A percentile compares a stretch with the other conserved stretches of the same genome.
phyloP scores from a whole-genome alignment of 345 rosid species.

The Firmiana major region DNA sequence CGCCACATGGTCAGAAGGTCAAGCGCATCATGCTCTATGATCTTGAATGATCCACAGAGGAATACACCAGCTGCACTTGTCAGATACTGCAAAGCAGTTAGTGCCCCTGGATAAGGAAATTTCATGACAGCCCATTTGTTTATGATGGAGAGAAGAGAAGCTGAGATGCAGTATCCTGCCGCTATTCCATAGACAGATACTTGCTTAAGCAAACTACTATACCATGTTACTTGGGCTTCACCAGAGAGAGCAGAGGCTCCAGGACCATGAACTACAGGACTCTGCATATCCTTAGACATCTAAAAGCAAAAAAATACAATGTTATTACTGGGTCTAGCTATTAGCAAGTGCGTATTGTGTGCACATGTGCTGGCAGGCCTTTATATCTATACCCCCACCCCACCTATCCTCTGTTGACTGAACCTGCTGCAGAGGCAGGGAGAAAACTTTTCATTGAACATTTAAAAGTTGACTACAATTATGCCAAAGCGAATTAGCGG shows the following conservation, averaged over 20 bases:
- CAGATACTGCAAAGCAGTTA: constrained; percentile 89
- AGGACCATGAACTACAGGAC: neutral
- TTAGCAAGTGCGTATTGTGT: neutral
- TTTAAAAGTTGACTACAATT: neutral
- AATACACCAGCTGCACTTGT: constrained; percentile 85
- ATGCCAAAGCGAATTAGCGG: neutral
- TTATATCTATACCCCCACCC: neutral
- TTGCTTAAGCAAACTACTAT: neutral
- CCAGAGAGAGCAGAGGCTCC: neutral
- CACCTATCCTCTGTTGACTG: neutral
- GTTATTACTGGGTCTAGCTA: neutral
- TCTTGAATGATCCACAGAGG: constrained; percentile 49
- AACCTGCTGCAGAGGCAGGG: neutral
- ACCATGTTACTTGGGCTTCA: constrained; percentile 11
- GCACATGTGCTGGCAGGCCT: neutral
- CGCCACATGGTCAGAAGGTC: constrained; percentile 83
- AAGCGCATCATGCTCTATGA: constrained; percentile 67
- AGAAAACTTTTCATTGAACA: neutral
- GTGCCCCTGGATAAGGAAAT: constrained; percentile 94
- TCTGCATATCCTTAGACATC: constrained; percentile 15
- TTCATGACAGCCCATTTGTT: constrained; percentile 98
- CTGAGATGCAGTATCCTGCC: constrained; percentile 87
- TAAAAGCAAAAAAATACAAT: neutral
- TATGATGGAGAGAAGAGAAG: constrained; percentile 91
- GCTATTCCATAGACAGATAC: constrained; percentile 64